These are phyloP conservation scores for Penicillium macrosclerotiorum DNA, from an alignment of 495 filamentous ascomycete species.

Conservation along the genomic window DNA sequence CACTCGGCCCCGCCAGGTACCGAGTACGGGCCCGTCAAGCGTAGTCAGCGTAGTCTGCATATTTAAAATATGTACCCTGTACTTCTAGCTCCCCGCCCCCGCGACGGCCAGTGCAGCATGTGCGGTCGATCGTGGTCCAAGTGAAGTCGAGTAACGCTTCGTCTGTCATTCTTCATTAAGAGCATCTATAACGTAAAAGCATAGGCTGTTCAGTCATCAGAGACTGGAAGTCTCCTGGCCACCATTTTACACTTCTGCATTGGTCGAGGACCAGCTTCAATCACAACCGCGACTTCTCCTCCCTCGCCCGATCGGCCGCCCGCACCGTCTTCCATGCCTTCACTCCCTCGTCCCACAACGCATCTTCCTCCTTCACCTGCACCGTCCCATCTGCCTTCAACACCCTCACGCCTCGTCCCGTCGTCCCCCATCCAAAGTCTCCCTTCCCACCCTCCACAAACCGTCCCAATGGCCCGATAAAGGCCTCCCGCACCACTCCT, in stretches of 20 bases:
- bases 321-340: slow-evolving; percentile 43
- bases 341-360: slow-evolving; percentile 44
- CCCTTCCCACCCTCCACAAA: slow-evolving; percentile 42
- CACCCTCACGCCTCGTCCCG: slow-evolving; percentile 33
- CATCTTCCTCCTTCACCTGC: slow-evolving; percentile 43
- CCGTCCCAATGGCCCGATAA: slow-evolving; percentile 40
- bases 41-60: too few relatives aligned
- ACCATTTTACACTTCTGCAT: too few relatives aligned
- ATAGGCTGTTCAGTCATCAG: too few relatives aligned
- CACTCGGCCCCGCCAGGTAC: slow-evolving; percentile 1
- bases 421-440: slow-evolving; percentile 35
- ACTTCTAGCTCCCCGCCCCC: too few relatives aligned
- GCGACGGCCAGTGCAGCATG: too few relatives aligned
- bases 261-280: not conserved
- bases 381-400: slow-evolving; percentile 46
- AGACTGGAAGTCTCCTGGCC: not conserved
- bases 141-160: too few relatives aligned
- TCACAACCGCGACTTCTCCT: slow-evolving; percentile 12
- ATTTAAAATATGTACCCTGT: too few relatives aligned
- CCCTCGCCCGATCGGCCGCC: slow-evolving; percentile 23
- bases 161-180: too few relatives aligned
- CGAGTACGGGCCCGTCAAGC: not conserved
- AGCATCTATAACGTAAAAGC: too few relatives aligned
- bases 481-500: slow-evolving; percentile 28
- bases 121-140: not conserved